Percentiles rank a stretch among this genome's conserved stretches.
Evolutionary conservation across 352 stramenopile species (phyloP).

Genomic region (Phytophthora sp.): DNA sequence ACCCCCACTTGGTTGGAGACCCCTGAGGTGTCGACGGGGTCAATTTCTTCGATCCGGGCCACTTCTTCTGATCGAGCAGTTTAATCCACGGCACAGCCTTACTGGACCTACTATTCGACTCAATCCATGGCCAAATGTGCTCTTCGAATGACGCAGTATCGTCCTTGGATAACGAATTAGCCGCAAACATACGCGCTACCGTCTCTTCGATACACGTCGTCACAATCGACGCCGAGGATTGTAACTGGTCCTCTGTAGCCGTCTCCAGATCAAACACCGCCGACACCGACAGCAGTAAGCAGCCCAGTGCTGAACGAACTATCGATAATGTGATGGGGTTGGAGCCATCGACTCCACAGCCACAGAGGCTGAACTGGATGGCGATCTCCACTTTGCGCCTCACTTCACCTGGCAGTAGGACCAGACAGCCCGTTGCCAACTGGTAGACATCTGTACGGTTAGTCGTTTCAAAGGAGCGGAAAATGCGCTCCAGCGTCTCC

Average conservation of each 20-base stretch:
- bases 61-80: slow-evolving; percentile 71
- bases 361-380: slow-evolving; percentile 58
- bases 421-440: slow-evolving; percentile 59
- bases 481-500: slow-evolving; percentile 70
- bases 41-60: slow-evolving; percentile 62
- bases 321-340: slow-evolving; percentile 48
- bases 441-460: slow-evolving; percentile 68
- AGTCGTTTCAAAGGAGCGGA: slow-evolving; percentile 62
- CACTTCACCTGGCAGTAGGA: slow-evolving; percentile 56
- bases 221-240: slow-evolving; percentile 64
- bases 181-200: slow-evolving; percentile 52
- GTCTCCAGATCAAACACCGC: slow-evolving; percentile 72
- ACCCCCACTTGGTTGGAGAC: slow-evolving; percentile 35
- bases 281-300: slow-evolving; percentile 60
- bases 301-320: slow-evolving; percentile 48
- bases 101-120: slow-evolving; percentile 42
- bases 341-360: slow-evolving; percentile 40
- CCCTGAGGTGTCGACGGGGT: slow-evolving; percentile 27
- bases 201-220: slow-evolving; percentile 63
- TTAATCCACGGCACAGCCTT: slow-evolving; percentile 75
- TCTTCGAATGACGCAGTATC: slow-evolving; percentile 42
- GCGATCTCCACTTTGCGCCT: slow-evolving; percentile 67
- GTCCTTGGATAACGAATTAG: slow-evolving; percentile 48
- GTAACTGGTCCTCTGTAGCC: slow-evolving; percentile 52
- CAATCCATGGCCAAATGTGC: slow-evolving; percentile 70